phyloP scores from a whole-genome alignment of 352 stramenopile genomes.

The Globisporangium solare region DNA sequence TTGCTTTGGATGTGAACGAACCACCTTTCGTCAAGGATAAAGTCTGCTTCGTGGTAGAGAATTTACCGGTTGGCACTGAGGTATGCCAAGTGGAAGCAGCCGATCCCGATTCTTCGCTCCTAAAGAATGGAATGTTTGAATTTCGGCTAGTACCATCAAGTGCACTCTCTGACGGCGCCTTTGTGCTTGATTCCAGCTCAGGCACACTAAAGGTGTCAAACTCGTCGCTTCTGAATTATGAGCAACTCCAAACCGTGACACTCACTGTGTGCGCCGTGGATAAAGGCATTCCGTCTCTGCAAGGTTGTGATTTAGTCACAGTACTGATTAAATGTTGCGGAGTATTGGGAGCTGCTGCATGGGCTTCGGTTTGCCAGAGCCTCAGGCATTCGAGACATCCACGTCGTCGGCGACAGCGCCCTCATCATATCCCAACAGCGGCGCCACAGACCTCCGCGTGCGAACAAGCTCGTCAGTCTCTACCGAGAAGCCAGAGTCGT shows the following conservation, averaged over 20 bases:
- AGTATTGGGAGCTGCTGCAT: no score
- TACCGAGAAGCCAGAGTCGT: no score
- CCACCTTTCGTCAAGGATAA: conserved; percentile 1
- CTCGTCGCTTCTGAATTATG: conserved; percentile 3
- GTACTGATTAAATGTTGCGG: no score
- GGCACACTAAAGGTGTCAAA: conserved; percentile 6
- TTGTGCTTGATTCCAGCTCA: conserved; percentile 4
- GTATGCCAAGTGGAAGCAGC: conserved; percentile 1
- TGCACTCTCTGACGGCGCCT: neutral
- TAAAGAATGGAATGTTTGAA: conserved; percentile 5
- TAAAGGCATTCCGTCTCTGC: conserved; percentile 1
- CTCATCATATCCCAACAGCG: no score
- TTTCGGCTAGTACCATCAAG: neutral
- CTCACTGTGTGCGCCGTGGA: conserved; percentile 8
- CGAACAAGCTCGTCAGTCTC: no score
- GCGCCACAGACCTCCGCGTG: no score
- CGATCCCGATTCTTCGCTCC: conserved; percentile 2
- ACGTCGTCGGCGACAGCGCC: no score
- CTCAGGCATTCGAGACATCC: no score
- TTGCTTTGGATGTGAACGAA: conserved; percentile 6
- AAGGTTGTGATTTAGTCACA: neutral
- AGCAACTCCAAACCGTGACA: neutral
- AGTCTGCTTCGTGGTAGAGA: conserved; percentile 6
- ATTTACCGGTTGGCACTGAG: neutral
- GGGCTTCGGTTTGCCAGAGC: no score